Evolutionary conservation across 257 asterid genomes (phyloP).

Genomic region (Fraxinus quadrangulata): DNA sequence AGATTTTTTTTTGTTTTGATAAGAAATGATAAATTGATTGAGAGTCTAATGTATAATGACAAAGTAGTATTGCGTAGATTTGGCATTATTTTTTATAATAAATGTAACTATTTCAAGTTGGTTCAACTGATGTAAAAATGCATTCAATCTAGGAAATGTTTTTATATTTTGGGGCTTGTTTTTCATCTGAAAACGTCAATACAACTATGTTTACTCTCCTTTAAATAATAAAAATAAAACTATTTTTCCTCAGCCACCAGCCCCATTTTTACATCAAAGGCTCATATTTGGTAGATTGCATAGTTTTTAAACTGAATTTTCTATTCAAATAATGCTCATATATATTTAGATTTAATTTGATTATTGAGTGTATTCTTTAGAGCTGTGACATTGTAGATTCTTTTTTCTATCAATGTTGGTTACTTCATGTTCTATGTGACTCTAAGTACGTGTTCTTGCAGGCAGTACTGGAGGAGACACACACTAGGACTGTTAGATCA

Average conservation of each 20-base stretch:
- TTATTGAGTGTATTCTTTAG: background rate
- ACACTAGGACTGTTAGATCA: constrained; percentile 81
- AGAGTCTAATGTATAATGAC: background rate
- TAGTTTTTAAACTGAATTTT: too few relatives aligned
- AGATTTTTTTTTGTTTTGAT: background rate
- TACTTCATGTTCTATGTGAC: background rate
- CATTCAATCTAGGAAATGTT: too few relatives aligned
- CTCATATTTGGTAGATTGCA: too few relatives aligned
- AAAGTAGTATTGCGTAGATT: too few relatives aligned
- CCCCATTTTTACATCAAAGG: background rate
- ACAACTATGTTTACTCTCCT: too few relatives aligned
- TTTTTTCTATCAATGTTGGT: background rate
- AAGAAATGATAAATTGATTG: too few relatives aligned
- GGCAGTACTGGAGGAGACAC: constrained; percentile 87
- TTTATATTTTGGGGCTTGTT: too few relatives aligned
- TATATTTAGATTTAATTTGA: background rate
- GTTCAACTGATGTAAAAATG: too few relatives aligned
- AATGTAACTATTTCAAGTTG: too few relatives aligned
- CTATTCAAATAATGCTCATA: background rate
- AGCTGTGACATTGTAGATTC: background rate
- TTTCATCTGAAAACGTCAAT: too few relatives aligned
- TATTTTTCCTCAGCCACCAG: background rate
- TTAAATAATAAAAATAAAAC: too few relatives aligned
- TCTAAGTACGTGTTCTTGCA: constrained; percentile 27
- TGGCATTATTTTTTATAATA: background rate